phyloP scores from a whole-genome alignment of 768 basidiomycete species.

The Psilocybe cyanescens region DNA sequence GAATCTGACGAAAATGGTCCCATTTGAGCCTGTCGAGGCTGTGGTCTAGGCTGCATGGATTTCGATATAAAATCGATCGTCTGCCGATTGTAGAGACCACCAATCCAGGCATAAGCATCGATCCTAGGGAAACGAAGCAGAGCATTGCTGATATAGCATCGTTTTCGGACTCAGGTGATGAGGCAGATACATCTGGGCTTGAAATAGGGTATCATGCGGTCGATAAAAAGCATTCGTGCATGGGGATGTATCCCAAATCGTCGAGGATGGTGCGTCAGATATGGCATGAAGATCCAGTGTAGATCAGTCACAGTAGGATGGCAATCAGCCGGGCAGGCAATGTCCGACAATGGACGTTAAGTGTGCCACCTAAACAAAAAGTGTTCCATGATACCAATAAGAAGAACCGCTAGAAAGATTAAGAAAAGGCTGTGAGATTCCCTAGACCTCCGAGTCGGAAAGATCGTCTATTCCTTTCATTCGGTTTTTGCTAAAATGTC shows the following conservation, averaged over 20 bases:
- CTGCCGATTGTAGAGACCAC: not conserved
- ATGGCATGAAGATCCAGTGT: not conserved
- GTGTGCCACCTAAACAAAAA: not conserved
- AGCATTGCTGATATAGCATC: not conserved
- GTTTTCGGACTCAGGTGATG: conserved; percentile 9
- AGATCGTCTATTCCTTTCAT: not conserved
- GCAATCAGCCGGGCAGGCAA: not conserved
- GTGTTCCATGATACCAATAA: not conserved
- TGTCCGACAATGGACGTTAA: not conserved
- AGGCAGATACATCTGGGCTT: conserved; percentile 6
- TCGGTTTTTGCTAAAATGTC: not conserved
- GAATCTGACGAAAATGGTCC: not conserved
- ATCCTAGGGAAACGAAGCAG: conserved; percentile 3
- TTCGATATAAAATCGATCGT: not conserved
- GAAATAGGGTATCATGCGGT: conserved; percentile 10
- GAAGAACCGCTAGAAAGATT: conserved; percentile 6
- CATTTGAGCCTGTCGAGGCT: not conserved
- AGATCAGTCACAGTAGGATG: not conserved
- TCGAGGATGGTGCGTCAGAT: not conserved
- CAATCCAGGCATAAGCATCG: not conserved
- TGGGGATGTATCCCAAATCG: conserved; percentile 4
- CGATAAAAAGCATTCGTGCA: not conserved
- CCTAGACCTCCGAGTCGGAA: not conserved
- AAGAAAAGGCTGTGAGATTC: not conserved
- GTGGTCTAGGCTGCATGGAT: not conserved